Evolutionary conservation across 148 eudicot species (phyloP).

Genomic region (Nyssa sinensis): DNA sequence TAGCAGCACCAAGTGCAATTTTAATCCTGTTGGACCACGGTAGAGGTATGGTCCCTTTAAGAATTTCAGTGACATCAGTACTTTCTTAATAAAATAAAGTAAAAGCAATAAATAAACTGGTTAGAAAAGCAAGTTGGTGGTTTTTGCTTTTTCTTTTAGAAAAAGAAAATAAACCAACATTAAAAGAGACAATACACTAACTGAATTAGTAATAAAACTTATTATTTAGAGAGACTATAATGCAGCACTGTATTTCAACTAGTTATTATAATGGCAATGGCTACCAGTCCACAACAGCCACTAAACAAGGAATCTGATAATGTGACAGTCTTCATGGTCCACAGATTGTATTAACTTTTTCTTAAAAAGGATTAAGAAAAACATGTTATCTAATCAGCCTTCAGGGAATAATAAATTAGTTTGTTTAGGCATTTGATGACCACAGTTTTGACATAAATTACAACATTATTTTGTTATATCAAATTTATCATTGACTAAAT

Average conservation of each 20-base stretch:
- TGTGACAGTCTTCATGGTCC: no score
- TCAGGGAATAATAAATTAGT: no score
- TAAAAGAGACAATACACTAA: no score
- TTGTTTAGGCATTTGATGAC: no score
- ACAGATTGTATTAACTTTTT: no score
- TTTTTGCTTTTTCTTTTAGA: neutral
- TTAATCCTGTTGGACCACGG: slow-evolving; percentile 90
- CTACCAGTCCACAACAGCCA: neutral
- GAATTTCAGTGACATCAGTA: slow-evolving; percentile 10
- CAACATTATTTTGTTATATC: no score
- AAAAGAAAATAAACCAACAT: no score
- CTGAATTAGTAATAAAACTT: neutral
- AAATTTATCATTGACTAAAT: no score
- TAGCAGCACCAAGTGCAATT: slow-evolving; percentile 92
- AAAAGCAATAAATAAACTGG: neutral
- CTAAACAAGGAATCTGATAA: neutral
- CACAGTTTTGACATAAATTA: no score
- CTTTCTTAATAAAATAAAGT: neutral
- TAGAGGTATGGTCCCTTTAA: slow-evolving; percentile 88
- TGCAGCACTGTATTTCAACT: neutral
- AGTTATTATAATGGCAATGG: neutral
- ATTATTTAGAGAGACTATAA: neutral
- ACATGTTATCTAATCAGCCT: no score
- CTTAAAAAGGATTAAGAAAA: no score
- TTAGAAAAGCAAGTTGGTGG: neutral